Evolutionary conservation across 2,329 filamentous ascomycete species (phyloP), one percentile per base, ranked within the genome.

Genomic region (Penicillium thymicola): DNA sequence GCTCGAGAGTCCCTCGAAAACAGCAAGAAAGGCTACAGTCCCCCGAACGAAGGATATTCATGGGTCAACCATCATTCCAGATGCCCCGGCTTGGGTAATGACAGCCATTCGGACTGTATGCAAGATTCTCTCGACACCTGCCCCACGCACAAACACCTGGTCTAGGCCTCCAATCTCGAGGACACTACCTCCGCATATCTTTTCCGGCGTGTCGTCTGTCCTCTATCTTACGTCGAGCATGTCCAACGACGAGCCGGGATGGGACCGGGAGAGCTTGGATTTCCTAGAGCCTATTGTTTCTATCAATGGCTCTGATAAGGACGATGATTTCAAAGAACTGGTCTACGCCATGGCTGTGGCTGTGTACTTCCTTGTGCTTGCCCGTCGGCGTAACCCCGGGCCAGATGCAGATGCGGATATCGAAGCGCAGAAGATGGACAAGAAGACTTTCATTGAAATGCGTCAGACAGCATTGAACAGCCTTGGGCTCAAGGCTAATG

Each of bases 141-240:
- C 73, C 32, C 69, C 72, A 7, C 66, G 69, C 16, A 72, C 69
- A 55, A 72, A 66, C 30, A 66, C 70, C 23, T 70, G 67, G 67
- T 75, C 73, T 10, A 68, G 72, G 9, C 72, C 71, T 23, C 68
- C 72, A 9, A 70, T 76, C 4, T 76, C 74, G 1, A 63, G 70
- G 28, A 79, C 78, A 4, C 81, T 92, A 3, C 85, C 84, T 0
- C 88, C 89, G 0, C 89, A 91, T 52, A 82, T 95, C 0, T 83
- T 90, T 47, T 87, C 89, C 0, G 91, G 89, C 1, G 81, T 92
- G 50, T 87, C 78, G 27, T 81, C 78, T 3, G 88, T 78, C 75
- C 65, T 82, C 44, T 85, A 83, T 37, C 63, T 75, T 34, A 65
- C 74, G 13, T 66, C 68, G 14, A 62, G 72, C 76, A 45, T 75